Percentiles rank a stretch among this genome's conserved stretches.
These are phyloP conservation scores for Wickerhamiella bombiphila DNA, from an alignment of 805 yeast genomes.

Conservation along the genomic window DNA sequence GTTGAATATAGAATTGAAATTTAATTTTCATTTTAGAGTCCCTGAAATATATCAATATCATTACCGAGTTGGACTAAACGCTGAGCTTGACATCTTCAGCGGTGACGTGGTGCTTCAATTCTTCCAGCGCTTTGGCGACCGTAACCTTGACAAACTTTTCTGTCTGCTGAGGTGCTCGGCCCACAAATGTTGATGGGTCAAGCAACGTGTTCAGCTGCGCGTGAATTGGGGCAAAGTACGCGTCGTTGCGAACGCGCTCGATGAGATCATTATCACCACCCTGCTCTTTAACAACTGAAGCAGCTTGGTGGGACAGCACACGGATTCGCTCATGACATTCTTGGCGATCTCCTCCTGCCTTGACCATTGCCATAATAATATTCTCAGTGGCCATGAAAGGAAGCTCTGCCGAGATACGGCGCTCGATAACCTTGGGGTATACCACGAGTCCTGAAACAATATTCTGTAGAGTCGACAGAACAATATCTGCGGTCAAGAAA, in stretches of 20 bases:
- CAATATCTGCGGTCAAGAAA: slow-evolving; percentile 87
- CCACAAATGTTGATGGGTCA: slow-evolving; percentile 89
- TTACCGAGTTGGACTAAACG: slow-evolving; percentile 34
- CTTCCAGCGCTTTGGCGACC: slow-evolving; percentile 68
- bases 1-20: too few relatives aligned
- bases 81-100: slow-evolving; percentile 60
- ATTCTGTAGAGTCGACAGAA: slow-evolving; percentile 76
- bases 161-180: slow-evolving; percentile 97
- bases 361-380: slow-evolving; percentile 99
- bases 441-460: slow-evolving; percentile 93
- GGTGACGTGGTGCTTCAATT: slow-evolving; percentile 44
- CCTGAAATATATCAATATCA: too few relatives aligned
- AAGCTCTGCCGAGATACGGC: slow-evolving; percentile 85
- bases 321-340: slow-evolving; percentile 96
- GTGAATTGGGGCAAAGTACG: slow-evolving; percentile 83
- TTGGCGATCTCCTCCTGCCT: slow-evolving; percentile 94
- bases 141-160: slow-evolving; percentile 79
- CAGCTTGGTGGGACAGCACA: slow-evolving; percentile 93
- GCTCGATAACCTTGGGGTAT: slow-evolving; percentile 95
- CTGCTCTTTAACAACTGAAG: slow-evolving; percentile 90
- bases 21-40: too few relatives aligned
- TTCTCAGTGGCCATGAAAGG: slow-evolving; percentile 99
- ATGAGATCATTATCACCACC: slow-evolving; percentile 98
- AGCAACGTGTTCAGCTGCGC: slow-evolving; percentile 61
- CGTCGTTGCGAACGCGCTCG: slow-evolving; percentile 63